Evolutionary conservation across 2,329 filamentous ascomycete species (phyloP).

Genomic region (Nothophaeocryptopus gaeumannii): DNA sequence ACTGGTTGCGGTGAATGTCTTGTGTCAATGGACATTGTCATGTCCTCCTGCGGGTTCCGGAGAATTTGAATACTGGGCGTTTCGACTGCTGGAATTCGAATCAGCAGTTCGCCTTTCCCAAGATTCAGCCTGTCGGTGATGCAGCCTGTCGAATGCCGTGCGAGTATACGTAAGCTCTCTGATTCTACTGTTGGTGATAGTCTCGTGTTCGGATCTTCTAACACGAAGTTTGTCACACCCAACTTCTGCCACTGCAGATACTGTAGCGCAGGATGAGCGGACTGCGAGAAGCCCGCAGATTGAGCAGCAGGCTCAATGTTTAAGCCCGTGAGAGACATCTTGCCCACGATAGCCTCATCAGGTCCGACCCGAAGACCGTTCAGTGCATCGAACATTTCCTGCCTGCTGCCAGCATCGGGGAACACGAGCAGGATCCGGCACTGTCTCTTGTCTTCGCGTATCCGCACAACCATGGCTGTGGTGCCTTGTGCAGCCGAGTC

Average conservation of each 20-base stretch:
- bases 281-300: constrained; percentile 43
- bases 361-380: constrained; percentile 67
- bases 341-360: constrained; percentile 68
- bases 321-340: constrained; percentile 65
- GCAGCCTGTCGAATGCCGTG: constrained; percentile 70
- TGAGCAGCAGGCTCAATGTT: constrained; percentile 58
- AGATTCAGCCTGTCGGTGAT: constrained; percentile 82
- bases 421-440: constrained; percentile 78
- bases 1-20: constrained; percentile 40
- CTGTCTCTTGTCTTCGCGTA: constrained; percentile 62
- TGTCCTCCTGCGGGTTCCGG: constrained; percentile 71
- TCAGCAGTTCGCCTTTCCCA: constrained; percentile 49
- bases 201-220: constrained; percentile 53
- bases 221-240: constrained; percentile 70
- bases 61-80: constrained; percentile 63
- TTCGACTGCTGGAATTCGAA: constrained; percentile 41
- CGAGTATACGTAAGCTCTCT: constrained; percentile 70
- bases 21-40: constrained; percentile 67
- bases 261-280: constrained; percentile 42
- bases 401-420: constrained; percentile 66
- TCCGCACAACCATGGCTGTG: constrained; percentile 68
- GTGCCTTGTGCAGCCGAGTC: constrained; percentile 58
- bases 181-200: constrained; percentile 68
- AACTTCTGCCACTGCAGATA: constrained; percentile 62
- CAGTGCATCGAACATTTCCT: constrained; percentile 68